A percentile compares a stretch with the other conserved stretches of the same genome.
Evolutionary conservation across 331 rosid species (phyloP).

Genomic region (Pyrus hybrid): DNA sequence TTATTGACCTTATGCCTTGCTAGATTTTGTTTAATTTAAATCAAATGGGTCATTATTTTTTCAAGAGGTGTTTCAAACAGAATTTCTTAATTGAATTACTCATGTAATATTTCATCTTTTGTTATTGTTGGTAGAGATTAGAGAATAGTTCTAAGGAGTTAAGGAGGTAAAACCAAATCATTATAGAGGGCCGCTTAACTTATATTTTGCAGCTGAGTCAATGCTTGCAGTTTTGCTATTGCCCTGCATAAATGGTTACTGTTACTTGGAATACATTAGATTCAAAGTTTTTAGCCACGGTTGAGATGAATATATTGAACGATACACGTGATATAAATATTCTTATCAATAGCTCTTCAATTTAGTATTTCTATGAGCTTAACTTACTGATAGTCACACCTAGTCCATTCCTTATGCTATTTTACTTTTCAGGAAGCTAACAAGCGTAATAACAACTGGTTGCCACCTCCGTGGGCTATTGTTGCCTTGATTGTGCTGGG

Average conservation of each 20-base stretch:
- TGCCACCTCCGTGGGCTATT: conserved; percentile 99
- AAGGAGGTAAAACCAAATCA: not conserved
- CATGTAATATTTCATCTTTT: not conserved
- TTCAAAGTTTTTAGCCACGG: not conserved
- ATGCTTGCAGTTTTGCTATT: not conserved
- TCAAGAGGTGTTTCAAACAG: not conserved
- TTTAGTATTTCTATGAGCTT: not conserved
- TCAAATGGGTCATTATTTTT: not conserved
- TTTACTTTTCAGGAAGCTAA: conserved; percentile 74
- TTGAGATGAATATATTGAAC: not conserved
- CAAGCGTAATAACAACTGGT: conserved; percentile 93
- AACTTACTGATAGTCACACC: not conserved
- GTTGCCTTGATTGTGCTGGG: conserved; percentile 72
- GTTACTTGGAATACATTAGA: not conserved
- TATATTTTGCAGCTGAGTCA: not conserved
- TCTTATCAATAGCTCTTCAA: conserved; percentile 18
- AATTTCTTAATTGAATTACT: not conserved
- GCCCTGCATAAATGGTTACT: not conserved
- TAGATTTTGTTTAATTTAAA: not conserved
- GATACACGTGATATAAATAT: not conserved
- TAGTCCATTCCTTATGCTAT: not conserved
- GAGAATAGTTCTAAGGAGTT: not conserved
- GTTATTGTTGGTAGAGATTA: not conserved
- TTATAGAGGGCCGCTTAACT: not conserved
- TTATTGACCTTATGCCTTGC: not conserved